Conservation (phyloP, 164 flowering plant species). For the Nymphaea colorata region DNA sequence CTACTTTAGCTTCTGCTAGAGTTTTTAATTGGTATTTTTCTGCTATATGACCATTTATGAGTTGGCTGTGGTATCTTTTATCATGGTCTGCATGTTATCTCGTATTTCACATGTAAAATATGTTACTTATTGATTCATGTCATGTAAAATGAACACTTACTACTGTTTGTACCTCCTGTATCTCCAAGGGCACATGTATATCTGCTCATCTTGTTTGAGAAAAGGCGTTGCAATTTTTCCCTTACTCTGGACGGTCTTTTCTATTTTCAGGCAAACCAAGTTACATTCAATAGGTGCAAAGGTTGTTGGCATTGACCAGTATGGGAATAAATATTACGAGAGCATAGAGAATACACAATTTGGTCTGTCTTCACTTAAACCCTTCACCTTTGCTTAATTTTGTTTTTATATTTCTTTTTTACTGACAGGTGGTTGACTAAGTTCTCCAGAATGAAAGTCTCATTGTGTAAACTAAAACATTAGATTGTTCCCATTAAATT, state of each 20-base stretch:
- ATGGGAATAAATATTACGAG: conserved; percentile 88
- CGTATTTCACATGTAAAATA: no score
- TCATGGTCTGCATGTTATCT: no score
- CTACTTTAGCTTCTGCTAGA: no score
- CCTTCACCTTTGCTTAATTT: not conserved
- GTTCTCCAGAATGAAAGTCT: not conserved
- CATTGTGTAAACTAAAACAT: no score
- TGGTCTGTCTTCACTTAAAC: conserved; percentile 33
- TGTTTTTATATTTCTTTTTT: not conserved
- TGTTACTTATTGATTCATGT: no score
- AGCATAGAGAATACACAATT: conserved; percentile 41
- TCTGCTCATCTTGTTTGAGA: no score
- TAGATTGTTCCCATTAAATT: no score
- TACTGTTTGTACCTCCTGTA: not conserved
- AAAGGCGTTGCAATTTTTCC: not conserved
- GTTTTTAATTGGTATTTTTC: no score
- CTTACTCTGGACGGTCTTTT: not conserved
- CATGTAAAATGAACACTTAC: not conserved
- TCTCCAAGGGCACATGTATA: not conserved
- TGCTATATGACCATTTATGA: no score
- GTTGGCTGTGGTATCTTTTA: no score
- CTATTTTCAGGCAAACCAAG: conserved; percentile 76
- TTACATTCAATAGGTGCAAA: conserved; percentile 90
- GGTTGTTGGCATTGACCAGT: conserved; percentile 82
- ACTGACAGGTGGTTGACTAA: not conserved